Conservation (phyloP, 2,329 filamentous ascomycete genomes). For the Exophiala xenobiotica region DNA sequence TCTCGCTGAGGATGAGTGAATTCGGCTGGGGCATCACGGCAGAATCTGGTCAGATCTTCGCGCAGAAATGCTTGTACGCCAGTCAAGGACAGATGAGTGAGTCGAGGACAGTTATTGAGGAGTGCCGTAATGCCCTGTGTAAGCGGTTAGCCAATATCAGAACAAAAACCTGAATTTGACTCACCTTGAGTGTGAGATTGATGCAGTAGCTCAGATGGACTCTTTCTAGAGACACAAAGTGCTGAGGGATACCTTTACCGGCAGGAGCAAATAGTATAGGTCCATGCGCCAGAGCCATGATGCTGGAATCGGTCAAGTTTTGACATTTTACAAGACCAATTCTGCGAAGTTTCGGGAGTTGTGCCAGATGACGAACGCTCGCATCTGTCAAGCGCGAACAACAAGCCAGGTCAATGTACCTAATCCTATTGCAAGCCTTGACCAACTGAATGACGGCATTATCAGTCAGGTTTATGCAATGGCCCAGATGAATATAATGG, state of each 20-base stretch:
- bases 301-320: constrained; percentile 84
- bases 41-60: constrained; percentile 80
- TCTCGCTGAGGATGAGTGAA: constrained; percentile 94
- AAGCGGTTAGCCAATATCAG: not conserved
- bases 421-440: constrained; percentile 82
- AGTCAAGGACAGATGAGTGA: constrained; percentile 92
- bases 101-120: constrained; percentile 83
- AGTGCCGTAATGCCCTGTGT: constrained; percentile 80
- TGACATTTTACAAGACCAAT: constrained; percentile 95
- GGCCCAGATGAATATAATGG: constrained; percentile 93
- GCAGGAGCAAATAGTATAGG: constrained; percentile 45
- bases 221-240: constrained; percentile 64
- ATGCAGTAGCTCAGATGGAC: constrained; percentile 96
- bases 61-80: constrained; percentile 88
- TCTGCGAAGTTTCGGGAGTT: constrained; percentile 86
- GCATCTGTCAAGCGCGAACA: constrained; percentile 83
- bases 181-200: constrained; percentile 75
- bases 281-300: constrained; percentile 75
- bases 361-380: constrained; percentile 79
- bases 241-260: constrained; percentile 26
- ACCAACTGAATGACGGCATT: constrained; percentile 81
- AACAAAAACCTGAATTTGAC: constrained; percentile 34
- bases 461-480: constrained; percentile 90
- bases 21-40: constrained; percentile 80
- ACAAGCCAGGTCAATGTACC: constrained; percentile 97